A percentile compares a stretch with the other conserved stretches of the same genome.
Evolutionary conservation across 164 flowering plant genomes (phyloP).

Genomic region (Hamamelis virginiana): DNA sequence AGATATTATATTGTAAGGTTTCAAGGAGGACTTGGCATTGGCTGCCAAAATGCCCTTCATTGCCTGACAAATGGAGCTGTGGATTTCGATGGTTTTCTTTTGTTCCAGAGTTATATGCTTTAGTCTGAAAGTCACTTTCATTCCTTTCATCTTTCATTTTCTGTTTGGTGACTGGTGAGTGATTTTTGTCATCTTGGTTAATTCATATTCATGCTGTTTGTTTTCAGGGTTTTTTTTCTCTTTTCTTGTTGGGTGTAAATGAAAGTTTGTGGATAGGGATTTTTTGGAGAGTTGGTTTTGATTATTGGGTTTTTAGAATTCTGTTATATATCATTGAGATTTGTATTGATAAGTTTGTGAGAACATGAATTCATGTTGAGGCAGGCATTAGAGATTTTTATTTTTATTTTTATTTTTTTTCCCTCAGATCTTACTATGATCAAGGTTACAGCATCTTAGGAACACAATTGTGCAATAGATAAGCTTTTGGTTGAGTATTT

Average conservation of each 20-base stretch:
- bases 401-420: too few relatives aligned
- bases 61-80: conserved; percentile 74
- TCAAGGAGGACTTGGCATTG: conserved; percentile 74
- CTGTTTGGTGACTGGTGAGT: too few relatives aligned
- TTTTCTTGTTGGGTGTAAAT: neutral
- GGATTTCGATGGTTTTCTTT: conserved; percentile 85
- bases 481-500: too few relatives aligned
- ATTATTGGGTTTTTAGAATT: too few relatives aligned
- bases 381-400: too few relatives aligned
- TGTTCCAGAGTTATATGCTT: conserved; percentile 53
- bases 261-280: neutral
- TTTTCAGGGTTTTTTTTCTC: neutral
- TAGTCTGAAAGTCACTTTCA: conserved; percentile 26
- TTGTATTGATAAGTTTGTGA: too few relatives aligned
- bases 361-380: too few relatives aligned
- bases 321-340: too few relatives aligned
- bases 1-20: conserved; percentile 64
- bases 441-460: too few relatives aligned
- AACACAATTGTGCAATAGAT: too few relatives aligned
- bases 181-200: neutral
- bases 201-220: neutral
- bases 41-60: conserved; percentile 71
- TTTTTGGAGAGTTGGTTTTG: neutral
- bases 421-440: too few relatives aligned
- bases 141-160: too few relatives aligned